A percentile compares a stretch with the other conserved stretches of the same genome.
These are phyloP conservation scores for Sphaerosporella brunnea DNA, from an alignment of 495 filamentous ascomycete genomes.

Conservation along the genomic window DNA sequence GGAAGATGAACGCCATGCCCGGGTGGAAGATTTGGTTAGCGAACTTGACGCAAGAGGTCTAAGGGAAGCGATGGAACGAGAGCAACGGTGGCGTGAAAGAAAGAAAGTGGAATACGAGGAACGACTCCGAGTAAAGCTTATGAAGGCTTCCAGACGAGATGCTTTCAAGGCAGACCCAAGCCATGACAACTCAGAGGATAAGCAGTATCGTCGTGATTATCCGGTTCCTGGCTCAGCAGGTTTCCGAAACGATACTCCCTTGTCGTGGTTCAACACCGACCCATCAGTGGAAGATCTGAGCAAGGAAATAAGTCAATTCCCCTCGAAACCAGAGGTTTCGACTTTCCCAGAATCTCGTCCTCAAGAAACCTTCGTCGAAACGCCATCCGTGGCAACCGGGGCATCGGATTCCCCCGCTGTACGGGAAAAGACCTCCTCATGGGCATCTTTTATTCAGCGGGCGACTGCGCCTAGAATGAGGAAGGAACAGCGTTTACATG, in stretches of 20 bases:
- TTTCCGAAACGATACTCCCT: conserved; percentile 8
- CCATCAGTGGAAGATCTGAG: conserved; percentile 20
- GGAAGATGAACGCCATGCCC: conserved; percentile 9
- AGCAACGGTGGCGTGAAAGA: conserved; percentile 20
- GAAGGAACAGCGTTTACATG: conserved; percentile 25
- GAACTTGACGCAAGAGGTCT: conserved; percentile 23
- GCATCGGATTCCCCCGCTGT: conserved; percentile 7
- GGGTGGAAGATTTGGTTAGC: conserved; percentile 20
- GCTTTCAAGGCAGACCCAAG: conserved; percentile 4
- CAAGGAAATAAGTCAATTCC: conserved; percentile 5
- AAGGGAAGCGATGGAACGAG: conserved; percentile 25
- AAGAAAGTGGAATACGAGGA: conserved; percentile 22
- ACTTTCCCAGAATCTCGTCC: no score
- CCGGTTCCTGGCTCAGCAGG: not conserved
- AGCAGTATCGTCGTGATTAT: not conserved
- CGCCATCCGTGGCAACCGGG: no score
- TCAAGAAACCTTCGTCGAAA: no score
- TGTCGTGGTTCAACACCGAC: conserved; percentile 23
- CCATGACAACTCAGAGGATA: not conserved
- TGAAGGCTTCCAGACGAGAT: conserved; percentile 10
- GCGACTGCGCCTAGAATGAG: conserved; percentile 24
- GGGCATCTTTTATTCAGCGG: conserved; percentile 25
- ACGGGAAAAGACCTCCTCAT: conserved; percentile 19
- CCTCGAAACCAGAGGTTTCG: no score
- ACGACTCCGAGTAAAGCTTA: conserved; percentile 12